Evolutionary conservation across 441 rosid genomes (phyloP).

Genomic region (Euphorbia schlechtendalii): DNA sequence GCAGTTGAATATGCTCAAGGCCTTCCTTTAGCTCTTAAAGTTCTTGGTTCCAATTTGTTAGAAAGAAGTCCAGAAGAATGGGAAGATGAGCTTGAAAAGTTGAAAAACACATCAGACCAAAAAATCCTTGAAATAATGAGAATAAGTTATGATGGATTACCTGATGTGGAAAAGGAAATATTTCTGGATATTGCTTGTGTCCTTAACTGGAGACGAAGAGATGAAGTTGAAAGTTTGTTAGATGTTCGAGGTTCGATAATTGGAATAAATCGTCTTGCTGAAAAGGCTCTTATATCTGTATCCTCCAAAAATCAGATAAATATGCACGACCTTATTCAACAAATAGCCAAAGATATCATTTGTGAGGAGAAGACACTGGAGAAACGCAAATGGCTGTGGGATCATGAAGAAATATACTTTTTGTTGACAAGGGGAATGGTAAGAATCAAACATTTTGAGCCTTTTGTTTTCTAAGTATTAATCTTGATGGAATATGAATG

Average conservation of each 20-base stretch:
- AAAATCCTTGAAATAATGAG: not conserved
- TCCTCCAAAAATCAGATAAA: not conserved
- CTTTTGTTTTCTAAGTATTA: not conserved
- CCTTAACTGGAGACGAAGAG: not conserved
- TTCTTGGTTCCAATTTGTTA: too few species aligned
- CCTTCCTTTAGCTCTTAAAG: conserved; percentile 5
- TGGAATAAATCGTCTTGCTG: conserved; percentile 2
- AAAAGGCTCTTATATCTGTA: conserved; percentile 7
- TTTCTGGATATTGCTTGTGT: conserved; percentile 18
- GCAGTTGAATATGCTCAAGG: not conserved
- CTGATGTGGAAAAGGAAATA: not conserved
- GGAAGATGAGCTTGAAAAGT: not conserved
- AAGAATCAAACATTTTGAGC: not conserved
- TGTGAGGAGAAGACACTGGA: not conserved
- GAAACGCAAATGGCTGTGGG: not conserved
- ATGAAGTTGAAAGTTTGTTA: not conserved
- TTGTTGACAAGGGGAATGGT: not conserved
- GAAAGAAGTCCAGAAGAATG: not conserved
- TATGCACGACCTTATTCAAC: conserved; percentile 17
- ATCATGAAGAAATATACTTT: not conserved
- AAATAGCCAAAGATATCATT: not conserved
- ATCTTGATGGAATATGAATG: not conserved
- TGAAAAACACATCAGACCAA: too few species aligned
- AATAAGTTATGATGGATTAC: conserved; percentile 8
- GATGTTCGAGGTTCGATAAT: not conserved